Evolutionary conservation across 768 basidiomycete species (phyloP).

Genomic region (Mycena floridula): DNA sequence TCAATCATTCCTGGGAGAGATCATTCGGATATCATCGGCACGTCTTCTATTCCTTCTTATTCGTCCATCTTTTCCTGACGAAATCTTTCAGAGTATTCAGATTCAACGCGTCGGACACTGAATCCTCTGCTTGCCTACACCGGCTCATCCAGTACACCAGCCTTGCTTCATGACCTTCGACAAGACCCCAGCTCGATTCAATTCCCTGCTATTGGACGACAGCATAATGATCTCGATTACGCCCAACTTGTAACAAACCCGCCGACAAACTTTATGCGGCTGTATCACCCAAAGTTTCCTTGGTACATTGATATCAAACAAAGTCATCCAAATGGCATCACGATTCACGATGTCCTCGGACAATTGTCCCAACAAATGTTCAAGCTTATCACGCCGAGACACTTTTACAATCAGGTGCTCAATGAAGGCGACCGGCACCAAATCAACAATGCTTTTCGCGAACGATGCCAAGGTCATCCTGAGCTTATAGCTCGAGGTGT

Average conservation of each 20-base stretch:
- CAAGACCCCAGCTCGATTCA: slow-evolving; percentile 23
- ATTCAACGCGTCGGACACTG: slow-evolving; percentile 22
- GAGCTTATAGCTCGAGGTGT: slow-evolving; percentile 38
- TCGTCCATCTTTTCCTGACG: neutral
- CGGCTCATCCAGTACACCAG: slow-evolving; percentile 20
- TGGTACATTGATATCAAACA: slow-evolving; percentile 63
- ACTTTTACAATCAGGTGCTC: slow-evolving; percentile 57
- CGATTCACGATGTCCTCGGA: slow-evolving; percentile 47
- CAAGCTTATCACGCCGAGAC: slow-evolving; percentile 37
- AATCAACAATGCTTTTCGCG: slow-evolving; percentile 38
- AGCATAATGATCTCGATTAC: slow-evolving; percentile 42
- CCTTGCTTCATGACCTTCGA: slow-evolving; percentile 48
- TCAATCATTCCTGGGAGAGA: slow-evolving; percentile 21
- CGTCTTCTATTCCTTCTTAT: neutral
- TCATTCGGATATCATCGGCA: slow-evolving; percentile 28
- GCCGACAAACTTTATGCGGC: slow-evolving; percentile 41
- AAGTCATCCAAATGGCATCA: slow-evolving; percentile 44
- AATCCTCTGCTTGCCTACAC: slow-evolving; percentile 24
- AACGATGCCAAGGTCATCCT: slow-evolving; percentile 30
- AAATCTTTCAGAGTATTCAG: slow-evolving; percentile 15
- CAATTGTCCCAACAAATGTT: no score
- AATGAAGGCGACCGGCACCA: slow-evolving; percentile 34
- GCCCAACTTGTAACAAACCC: slow-evolving; percentile 49
- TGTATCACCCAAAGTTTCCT: slow-evolving; percentile 52
- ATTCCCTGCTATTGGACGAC: slow-evolving; percentile 42